These are phyloP conservation scores for Graphium sp. DNA, from an alignment of 2,329 filamentous ascomycete genomes.

Conservation along the genomic window DNA sequence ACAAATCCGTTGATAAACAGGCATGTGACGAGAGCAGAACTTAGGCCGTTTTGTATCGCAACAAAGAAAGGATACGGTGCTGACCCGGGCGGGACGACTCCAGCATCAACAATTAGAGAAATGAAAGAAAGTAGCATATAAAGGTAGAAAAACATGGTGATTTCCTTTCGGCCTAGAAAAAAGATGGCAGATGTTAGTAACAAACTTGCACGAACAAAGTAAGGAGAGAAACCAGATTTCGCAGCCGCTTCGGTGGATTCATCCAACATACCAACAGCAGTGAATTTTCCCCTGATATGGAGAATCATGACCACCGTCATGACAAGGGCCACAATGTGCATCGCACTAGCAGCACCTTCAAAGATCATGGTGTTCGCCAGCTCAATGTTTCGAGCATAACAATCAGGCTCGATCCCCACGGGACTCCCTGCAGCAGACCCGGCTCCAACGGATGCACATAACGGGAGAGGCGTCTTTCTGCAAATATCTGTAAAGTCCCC, in stretches of 20 bases:
- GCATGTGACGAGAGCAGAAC: constrained; percentile 74
- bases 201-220: no score
- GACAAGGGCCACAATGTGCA: constrained; percentile 75
- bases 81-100: constrained; percentile 73
- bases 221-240: no score
- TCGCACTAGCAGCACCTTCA: constrained; percentile 74
- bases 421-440: constrained; percentile 49
- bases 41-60: constrained; percentile 68
- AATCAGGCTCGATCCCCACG: constrained; percentile 71
- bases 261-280: constrained; percentile 63
- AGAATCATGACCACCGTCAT: constrained; percentile 98
- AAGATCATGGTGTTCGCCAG: constrained; percentile 98
- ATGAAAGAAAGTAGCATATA: constrained; percentile 82
- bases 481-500: constrained; percentile 84
- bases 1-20: constrained; percentile 95
- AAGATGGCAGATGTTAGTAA: neutral
- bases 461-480: constrained; percentile 64
- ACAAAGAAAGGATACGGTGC: constrained; percentile 80
- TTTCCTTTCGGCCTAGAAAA: constrained; percentile 41
- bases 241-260: no score
- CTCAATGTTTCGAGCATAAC: constrained; percentile 90
- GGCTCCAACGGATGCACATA: constrained; percentile 74
- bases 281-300: constrained; percentile 94
- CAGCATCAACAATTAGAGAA: constrained; percentile 82
- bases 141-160: constrained; percentile 88